phyloP scores from a whole-genome alignment of 192 early-diverging fungal genomes.

The Backusella mclennaniae region DNA sequence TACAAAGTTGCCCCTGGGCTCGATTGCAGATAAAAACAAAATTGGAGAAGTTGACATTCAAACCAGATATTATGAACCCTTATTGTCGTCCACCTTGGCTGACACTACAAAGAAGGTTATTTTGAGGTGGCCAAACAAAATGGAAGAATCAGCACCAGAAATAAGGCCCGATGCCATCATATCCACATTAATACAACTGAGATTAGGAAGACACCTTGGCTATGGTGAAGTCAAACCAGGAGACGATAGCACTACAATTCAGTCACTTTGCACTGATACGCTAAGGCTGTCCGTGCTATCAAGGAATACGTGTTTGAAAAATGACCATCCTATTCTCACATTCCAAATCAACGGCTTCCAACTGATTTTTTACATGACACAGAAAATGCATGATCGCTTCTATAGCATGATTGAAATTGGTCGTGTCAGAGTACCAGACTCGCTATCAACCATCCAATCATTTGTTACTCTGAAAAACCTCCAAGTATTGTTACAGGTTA shows the following conservation, averaged over 20 bases:
- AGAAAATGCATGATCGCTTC: not conserved
- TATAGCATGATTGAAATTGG: not conserved
- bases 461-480: too few species aligned
- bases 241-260: not conserved
- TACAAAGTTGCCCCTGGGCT: slow-evolving; percentile 1
- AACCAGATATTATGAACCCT: not conserved
- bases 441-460: too few species aligned
- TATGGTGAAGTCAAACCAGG: slow-evolving; percentile 14
- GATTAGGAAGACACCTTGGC: slow-evolving; percentile 3
- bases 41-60: slow-evolving; percentile 10
- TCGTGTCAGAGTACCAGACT: not conserved
- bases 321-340: not conserved
- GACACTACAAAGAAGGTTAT: slow-evolving; percentile 4
- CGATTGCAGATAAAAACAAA: slow-evolving; percentile 1
- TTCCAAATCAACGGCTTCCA: slow-evolving; percentile 8
- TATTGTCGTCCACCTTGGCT: not conserved
- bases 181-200: slow-evolving; percentile 8
- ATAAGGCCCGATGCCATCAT: not conserved
- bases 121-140: slow-evolving; percentile 7
- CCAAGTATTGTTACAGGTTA: not conserved
- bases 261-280: not conserved
- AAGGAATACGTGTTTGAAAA: slow-evolving; percentile 5
- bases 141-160: not conserved
- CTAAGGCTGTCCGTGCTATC: slow-evolving; percentile 5
- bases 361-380: slow-evolving; percentile 5